phyloP scores from a whole-genome alignment of 2,329 filamentous ascomycete species.

The Colletotrichum sp. region DNA sequence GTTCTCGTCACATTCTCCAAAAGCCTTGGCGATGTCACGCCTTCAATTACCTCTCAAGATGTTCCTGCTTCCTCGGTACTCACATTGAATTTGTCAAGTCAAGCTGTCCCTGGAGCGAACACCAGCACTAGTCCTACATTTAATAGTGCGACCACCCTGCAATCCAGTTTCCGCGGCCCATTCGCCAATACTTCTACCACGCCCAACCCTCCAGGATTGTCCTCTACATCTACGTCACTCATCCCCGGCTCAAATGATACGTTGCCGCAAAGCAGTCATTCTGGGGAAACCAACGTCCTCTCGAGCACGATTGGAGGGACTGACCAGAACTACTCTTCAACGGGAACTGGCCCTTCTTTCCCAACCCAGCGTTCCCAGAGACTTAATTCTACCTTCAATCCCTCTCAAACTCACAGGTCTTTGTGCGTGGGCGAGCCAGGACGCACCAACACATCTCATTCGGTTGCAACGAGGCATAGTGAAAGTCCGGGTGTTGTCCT shows the following conservation, averaged over 20 bases:
- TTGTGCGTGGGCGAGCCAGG: not conserved
- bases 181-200: not conserved
- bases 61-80: not conserved
- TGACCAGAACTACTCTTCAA: not conserved
- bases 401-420: not conserved
- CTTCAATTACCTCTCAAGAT: not conserved
- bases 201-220: accelerated
- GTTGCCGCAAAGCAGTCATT: not conserved
- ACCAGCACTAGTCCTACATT: not conserved
- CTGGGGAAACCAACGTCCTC: not conserved
- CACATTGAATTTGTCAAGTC: not conserved
- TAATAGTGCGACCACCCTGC: accelerated
- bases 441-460: not conserved
- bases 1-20: not conserved
- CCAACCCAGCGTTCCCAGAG: not conserved
- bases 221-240: accelerated
- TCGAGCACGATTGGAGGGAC: not conserved
- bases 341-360: not conserved
- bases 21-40: not conserved
- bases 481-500: not conserved
- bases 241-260: not conserved
- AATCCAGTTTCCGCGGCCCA: not conserved
- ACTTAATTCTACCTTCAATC: not conserved
- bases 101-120: not conserved
- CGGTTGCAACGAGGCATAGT: not conserved